Base-by-base conservation (phyloP, 345 rosid species). In the Rhizophora mangle region DNA sequence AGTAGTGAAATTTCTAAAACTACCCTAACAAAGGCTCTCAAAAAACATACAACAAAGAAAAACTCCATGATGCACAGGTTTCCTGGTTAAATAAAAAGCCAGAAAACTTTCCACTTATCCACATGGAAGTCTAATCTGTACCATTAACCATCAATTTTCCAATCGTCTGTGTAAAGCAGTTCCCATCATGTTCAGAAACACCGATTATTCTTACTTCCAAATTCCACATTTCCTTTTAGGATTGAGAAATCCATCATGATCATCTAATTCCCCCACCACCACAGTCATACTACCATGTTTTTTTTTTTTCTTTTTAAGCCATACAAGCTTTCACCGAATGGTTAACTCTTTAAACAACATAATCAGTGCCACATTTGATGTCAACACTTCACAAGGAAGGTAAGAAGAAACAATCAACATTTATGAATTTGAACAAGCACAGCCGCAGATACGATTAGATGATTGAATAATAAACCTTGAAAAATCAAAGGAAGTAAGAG, bases 391-490 rank as follows among this genome's bases (percentile, higher is more conserved):
- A 6, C 3, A 4, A 64, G 4, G 13, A 56, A 49, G 32, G 39
- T 29, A 30, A 20, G 19, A 21, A 58, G 36, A 46, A 66, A 6
- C 26, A 60, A 30, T 66, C n/a, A 49, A 37, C 27, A 60, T 52
- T 49, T 29, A 27, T 47, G 22, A 52, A 43, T 8, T 3, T 1
- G 6, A 27, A 60, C 13, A 37, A 51, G 32, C 31, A 56, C 2
- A 3, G 6, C 30, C 6, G 10, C 60, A 56, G 11, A 8, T 10
- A 46, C 67, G 57, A 65, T 39, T 59, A 18, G 47, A 49, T 27
- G 63, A 39, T 20, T 11, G 3, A 63, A 8, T 2, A 60, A 39
- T 4, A 31, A 77, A 91, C 96, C 93, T 85, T 61, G 64, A 60
- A 32, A 6, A n/a, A 46, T 73, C 63, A 1, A 69, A 69, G 31